phyloP scores from a whole-genome alignment of 176 grass and related monocot species.

The Hsuehochloa calcarea region DNA sequence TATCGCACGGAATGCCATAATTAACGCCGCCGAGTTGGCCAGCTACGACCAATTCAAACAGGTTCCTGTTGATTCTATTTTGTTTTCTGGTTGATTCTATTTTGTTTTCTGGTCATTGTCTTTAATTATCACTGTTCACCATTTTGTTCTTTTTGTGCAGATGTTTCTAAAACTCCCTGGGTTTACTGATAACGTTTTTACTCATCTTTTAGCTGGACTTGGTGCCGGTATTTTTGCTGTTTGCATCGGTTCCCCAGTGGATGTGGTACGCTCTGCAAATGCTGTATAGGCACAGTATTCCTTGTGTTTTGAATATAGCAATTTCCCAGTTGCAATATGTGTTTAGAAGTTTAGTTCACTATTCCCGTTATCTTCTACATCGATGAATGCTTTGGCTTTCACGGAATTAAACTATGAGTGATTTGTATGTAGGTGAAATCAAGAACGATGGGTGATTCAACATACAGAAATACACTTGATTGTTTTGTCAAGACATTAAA shows the following conservation, averaged over 20 bases:
- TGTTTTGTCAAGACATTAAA: constrained; percentile 85
- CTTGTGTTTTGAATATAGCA: too few relatives aligned
- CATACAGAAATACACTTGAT: constrained; percentile 82
- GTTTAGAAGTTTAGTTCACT: background rate
- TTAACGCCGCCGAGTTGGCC: constrained; percentile 91
- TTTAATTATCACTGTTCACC: constrained; percentile 33
- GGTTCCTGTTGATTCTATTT: constrained; percentile 38
- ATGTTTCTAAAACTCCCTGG: constrained; percentile 80
- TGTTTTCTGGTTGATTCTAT: constrained; percentile 17
- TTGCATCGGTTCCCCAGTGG: constrained; percentile 89
- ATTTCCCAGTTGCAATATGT: too few relatives aligned
- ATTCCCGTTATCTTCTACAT: background rate
- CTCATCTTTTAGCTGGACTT: constrained; percentile 92
- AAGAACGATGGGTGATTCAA: constrained; percentile 95
- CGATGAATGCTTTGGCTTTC: background rate
- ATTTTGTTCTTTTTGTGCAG: constrained; percentile 53
- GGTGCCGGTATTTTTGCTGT: constrained; percentile 89
- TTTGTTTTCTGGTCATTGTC: background rate
- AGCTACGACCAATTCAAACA: constrained; percentile 94
- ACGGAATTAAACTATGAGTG: background rate
- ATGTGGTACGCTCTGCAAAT: constrained; percentile 58
- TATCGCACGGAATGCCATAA: constrained; percentile 87
- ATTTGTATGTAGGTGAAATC: constrained; percentile 79
- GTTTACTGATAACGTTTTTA: constrained; percentile 87
- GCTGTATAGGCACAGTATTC: background rate